phyloP scores from a whole-genome alignment of 768 basidiomycete species.

The Goffeauzyma gilvescens region DNA sequence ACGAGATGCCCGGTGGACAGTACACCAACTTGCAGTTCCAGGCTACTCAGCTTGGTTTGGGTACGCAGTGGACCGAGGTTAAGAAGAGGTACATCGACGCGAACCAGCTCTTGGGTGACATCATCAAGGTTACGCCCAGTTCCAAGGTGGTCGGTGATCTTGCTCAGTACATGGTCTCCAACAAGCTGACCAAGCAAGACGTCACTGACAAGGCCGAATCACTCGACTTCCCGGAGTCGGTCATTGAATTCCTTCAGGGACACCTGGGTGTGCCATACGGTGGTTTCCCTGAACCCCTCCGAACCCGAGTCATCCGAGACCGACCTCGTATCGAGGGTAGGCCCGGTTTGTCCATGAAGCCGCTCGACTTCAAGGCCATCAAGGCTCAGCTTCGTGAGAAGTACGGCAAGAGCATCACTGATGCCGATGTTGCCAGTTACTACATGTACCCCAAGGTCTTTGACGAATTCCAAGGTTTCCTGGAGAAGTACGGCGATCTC shows the following conservation, averaged over 20 bases:
- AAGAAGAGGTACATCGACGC: slow-evolving; percentile 98
- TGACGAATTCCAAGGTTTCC: slow-evolving; percentile 86
- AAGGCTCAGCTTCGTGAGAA: slow-evolving; percentile 79
- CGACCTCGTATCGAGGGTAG: slow-evolving; percentile 84
- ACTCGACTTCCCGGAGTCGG: slow-evolving; percentile 66
- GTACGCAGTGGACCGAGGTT: slow-evolving; percentile 88
- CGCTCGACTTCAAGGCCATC: slow-evolving; percentile 89
- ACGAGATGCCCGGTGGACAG: slow-evolving; percentile 92
- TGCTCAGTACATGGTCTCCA: slow-evolving; percentile 97
- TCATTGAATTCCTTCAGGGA: slow-evolving; percentile 89
- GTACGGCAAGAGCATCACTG: slow-evolving; percentile 86
- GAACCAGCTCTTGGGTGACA: slow-evolving; percentile 91
- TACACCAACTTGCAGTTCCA: slow-evolving; percentile 33
- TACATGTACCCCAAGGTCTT: slow-evolving; percentile 99
- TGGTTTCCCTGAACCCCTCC: slow-evolving; percentile 94
- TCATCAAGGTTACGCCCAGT: slow-evolving; percentile 88
- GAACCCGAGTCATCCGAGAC: slow-evolving; percentile 74
- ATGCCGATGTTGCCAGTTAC: slow-evolving; percentile 80
- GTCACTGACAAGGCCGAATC: slow-evolving; percentile 68
- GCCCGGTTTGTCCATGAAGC: slow-evolving; percentile 69
- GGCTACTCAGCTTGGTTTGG: slow-evolving; percentile 87
- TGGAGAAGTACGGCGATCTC: slow-evolving; percentile 86
- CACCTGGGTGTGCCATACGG: slow-evolving; percentile 95
- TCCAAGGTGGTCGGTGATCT: slow-evolving; percentile 85
- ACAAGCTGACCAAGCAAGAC: slow-evolving; percentile 67